Evolutionary conservation across 306 rosid genomes (phyloP).

Genomic region (Ormosia emarginata): DNA sequence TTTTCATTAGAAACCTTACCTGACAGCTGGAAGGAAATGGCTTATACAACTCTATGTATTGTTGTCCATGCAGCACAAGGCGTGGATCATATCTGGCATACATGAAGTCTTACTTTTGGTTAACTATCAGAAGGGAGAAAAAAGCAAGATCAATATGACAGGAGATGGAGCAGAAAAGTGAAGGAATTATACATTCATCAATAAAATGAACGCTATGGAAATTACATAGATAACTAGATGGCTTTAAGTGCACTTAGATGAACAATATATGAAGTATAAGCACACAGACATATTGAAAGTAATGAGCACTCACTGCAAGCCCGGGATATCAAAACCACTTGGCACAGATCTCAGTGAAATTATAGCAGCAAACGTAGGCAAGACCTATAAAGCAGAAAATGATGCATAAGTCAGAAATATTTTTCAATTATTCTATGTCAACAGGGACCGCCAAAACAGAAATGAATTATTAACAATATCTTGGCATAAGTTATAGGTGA

Average conservation of each 20-base stretch:
- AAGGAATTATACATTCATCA: neutral
- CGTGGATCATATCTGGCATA: constrained; percentile 73
- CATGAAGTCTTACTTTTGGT: neutral
- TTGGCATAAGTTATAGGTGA: neutral
- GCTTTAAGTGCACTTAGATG: neutral
- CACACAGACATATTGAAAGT: constrained; percentile 5
- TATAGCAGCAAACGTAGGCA: constrained; percentile 84
- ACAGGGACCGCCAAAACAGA: constrained; percentile 9
- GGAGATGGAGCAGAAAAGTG: neutral
- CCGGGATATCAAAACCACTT: constrained; percentile 44
- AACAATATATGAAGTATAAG: neutral
- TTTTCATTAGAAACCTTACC: constrained; percentile 52
- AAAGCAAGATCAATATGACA: constrained; percentile 13
- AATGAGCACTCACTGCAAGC: constrained; percentile 68
- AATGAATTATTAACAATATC: neutral
- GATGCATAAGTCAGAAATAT: neutral
- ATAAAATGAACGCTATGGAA: no score
- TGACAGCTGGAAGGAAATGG: constrained; percentile 73
- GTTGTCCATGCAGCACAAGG: constrained; percentile 90
- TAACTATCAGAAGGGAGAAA: neutral
- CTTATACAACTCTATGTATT: constrained; percentile 80
- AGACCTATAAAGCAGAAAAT: constrained; percentile 46
- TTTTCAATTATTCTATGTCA: neutral
- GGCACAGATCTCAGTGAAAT: constrained; percentile 34
- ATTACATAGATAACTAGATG: no score